phyloP scores from a whole-genome alignment of 1,284 basidiomycete species.

The Melampsora larici-populina region DNA sequence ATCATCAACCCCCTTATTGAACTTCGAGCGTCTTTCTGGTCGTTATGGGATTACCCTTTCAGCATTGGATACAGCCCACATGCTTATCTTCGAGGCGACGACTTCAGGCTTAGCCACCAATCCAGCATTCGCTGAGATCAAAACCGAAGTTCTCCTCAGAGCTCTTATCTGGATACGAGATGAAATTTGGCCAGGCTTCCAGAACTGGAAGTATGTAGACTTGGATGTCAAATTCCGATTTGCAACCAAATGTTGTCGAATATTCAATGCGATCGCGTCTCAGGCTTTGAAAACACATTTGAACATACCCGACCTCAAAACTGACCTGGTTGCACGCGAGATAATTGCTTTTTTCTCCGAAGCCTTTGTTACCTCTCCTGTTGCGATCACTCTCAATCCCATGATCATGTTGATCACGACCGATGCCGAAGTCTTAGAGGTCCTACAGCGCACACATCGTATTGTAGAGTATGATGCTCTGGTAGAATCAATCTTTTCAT shows the following conservation, averaged over 20 bases:
- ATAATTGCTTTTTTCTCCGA: slow-evolving; percentile 20
- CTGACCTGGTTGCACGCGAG: slow-evolving; percentile 23
- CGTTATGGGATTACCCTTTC: slow-evolving; percentile 40
- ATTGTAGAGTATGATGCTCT: slow-evolving; percentile 25
- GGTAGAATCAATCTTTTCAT: slow-evolving; percentile 8
- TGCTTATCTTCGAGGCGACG: slow-evolving; percentile 31
- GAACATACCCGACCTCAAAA: slow-evolving; percentile 9
- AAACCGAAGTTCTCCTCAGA: slow-evolving; percentile 31
- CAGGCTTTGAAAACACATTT: slow-evolving; percentile 37
- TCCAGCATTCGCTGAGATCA: slow-evolving; percentile 31
- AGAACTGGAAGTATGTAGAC: slow-evolving; percentile 41
- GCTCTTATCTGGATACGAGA: slow-evolving; percentile 40
- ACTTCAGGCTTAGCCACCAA: slow-evolving; percentile 34
- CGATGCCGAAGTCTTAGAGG: slow-evolving; percentile 18
- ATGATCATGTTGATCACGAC: slow-evolving; percentile 27
- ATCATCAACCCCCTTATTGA: slow-evolving; percentile 11
- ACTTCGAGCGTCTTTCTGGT: slow-evolving; percentile 30
- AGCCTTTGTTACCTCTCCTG: slow-evolving; percentile 32
- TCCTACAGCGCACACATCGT: slow-evolving; percentile 31
- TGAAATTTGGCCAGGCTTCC: slow-evolving; percentile 43
- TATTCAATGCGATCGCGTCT: slow-evolving; percentile 33
- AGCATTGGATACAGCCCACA: slow-evolving; percentile 34
- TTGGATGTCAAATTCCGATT: slow-evolving; percentile 41
- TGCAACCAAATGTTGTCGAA: slow-evolving; percentile 22
- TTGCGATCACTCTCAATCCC: slow-evolving; percentile 38